A percentile compares a stretch with the other conserved stretches of the same genome.
These are phyloP conservation scores for Alternaria longipes DNA, from an alignment of 2,329 filamentous ascomycete genomes.

Conservation along the genomic window DNA sequence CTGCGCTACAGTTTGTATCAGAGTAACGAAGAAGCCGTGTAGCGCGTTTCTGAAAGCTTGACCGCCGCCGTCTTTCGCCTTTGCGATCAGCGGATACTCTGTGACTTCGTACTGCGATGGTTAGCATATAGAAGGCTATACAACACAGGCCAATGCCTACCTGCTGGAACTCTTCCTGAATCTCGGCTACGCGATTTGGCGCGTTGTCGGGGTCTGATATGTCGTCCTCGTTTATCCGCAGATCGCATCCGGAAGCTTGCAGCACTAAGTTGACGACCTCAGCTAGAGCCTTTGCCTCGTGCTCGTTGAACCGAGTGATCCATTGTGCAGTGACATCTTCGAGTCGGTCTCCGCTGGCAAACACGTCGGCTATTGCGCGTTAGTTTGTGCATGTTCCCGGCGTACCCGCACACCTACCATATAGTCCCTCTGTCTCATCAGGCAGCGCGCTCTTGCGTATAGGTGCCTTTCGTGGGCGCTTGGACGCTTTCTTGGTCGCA, in stretches of 20 bases:
- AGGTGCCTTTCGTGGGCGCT: conserved; percentile 59
- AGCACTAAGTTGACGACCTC: conserved; percentile 71
- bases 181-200: conserved; percentile 77
- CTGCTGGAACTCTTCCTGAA: conserved; percentile 88
- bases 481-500: conserved; percentile 53
- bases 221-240: conserved; percentile 81
- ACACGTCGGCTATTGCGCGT: conserved; percentile 63
- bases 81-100: conserved; percentile 91
- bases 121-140: conserved; percentile 20
- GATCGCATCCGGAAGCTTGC: conserved; percentile 78
- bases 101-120: conserved; percentile 72
- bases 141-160: conserved; percentile 57
- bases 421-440: conserved; percentile 63
- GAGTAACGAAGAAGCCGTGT: conserved; percentile 77
- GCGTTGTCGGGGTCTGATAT: conserved; percentile 90
- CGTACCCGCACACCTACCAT: conserved; percentile 53
- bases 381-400: conserved; percentile 25
- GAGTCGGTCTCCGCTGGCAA: conserved; percentile 62
- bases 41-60: conserved; percentile 81
- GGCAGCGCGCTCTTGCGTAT: conserved; percentile 62
- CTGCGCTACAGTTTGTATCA: conserved; percentile 81
- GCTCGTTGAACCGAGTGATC: conserved; percentile 64
- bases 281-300: conserved; percentile 64
- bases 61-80: conserved; percentile 77
- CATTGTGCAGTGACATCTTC: conserved; percentile 67